These are phyloP conservation scores for Cucumis cinereus DNA, from an alignment of 306 rosid genomes.

Conservation along the genomic window DNA sequence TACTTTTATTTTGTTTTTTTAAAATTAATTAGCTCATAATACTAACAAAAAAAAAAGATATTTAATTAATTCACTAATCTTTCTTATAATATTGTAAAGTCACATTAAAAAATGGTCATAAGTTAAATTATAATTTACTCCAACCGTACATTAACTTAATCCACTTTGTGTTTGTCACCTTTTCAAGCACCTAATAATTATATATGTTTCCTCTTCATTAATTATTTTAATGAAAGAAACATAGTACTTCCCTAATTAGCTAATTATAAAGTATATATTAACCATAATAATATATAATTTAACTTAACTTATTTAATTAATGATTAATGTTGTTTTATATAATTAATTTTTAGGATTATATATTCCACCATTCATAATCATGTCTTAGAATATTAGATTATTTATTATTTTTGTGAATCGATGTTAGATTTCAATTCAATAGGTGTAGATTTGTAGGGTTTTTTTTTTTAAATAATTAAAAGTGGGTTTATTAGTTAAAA, in stretches of 20 bases:
- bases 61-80: background rate
- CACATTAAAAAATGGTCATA: background rate
- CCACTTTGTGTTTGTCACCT: conserved; percentile 7
- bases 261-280: background rate
- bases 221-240: background rate
- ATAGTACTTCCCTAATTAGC: background rate
- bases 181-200: conserved; percentile 1
- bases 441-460: no score
- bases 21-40: background rate
- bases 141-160: conserved; percentile 1
- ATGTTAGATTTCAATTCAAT: conserved; percentile 1
- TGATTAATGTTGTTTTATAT: background rate
- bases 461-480: no score
- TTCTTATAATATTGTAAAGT: background rate
- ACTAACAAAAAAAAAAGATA: background rate
- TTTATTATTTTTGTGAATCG: background rate
- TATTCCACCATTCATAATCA: conserved; percentile 1
- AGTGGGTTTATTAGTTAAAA: no score
- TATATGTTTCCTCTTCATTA: background rate
- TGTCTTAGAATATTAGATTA: background rate
- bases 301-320: background rate
- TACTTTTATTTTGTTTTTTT: background rate
- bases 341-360: background rate
- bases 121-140: conserved; percentile 4
- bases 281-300: background rate